Conservation (phyloP, 2,329 filamentous ascomycete genomes). For the Stemphylium vesicarium region DNA sequence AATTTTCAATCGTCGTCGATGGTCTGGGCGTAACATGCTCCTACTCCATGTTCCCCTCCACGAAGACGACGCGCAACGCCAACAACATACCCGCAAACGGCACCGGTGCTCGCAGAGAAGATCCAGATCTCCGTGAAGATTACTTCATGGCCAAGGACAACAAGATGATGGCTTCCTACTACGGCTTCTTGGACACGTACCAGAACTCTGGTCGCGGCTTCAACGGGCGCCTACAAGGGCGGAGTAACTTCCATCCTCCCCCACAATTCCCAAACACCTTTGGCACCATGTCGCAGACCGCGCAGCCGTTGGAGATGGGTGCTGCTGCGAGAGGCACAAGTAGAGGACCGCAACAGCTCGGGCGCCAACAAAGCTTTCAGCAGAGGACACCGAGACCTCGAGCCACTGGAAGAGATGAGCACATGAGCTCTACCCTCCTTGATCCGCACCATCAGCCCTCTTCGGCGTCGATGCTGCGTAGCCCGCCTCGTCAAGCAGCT, state of each 20-base stretch:
- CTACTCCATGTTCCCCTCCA: slow-evolving; percentile 96
- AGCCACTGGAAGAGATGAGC: slow-evolving; percentile 54
- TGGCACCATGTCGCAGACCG: slow-evolving; percentile 38
- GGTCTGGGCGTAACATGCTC: slow-evolving; percentile 96
- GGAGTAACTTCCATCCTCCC: slow-evolving; percentile 71
- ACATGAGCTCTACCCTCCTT: slow-evolving; percentile 74
- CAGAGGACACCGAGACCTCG: slow-evolving; percentile 34
- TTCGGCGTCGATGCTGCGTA: slow-evolving; percentile 54
- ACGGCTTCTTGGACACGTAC: slow-evolving; percentile 94
- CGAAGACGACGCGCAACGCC: slow-evolving; percentile 68
- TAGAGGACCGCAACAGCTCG: slow-evolving; percentile 25
- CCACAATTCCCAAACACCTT: slow-evolving; percentile 75
- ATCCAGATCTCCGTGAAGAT: slow-evolving; percentile 74
- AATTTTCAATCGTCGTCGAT: slow-evolving; percentile 96
- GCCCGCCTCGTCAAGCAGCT: slow-evolving; percentile 56
- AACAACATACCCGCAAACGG: slow-evolving; percentile 56
- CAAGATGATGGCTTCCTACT: slow-evolving; percentile 98
- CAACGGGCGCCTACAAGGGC: slow-evolving; percentile 11
- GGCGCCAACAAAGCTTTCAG: slow-evolving; percentile 28
- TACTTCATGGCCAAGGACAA: slow-evolving; percentile 96
- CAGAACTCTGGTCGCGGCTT: slow-evolving; percentile 47
- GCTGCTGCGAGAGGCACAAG: slow-evolving; percentile 32
- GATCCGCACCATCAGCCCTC: slow-evolving; percentile 78
- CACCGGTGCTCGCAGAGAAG: slow-evolving; percentile 52
- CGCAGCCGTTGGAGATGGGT: slow-evolving; percentile 60